Percentiles rank a stretch among this genome's conserved stretches.
Conservation (phyloP, 306 rosid species). For the Trifolium fragiferum region DNA sequence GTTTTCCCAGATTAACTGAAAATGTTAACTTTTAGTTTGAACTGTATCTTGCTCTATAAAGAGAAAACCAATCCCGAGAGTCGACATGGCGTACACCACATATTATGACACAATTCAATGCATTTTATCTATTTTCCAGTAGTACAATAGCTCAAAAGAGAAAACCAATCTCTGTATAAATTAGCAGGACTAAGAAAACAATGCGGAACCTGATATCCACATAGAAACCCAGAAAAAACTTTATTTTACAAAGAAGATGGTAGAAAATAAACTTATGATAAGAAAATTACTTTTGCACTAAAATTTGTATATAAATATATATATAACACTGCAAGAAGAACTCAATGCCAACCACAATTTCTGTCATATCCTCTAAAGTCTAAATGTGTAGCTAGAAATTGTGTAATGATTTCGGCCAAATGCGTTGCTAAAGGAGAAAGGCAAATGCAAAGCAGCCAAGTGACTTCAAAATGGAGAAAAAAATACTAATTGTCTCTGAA, state of each 20-base stretch:
- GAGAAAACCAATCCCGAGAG: not conserved
- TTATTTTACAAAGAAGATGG: no score
- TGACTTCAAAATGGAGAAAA: not conserved
- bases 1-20: not conserved
- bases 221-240: no score
- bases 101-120: no score
- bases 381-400: constrained; percentile 26
- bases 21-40: not conserved
- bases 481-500: not conserved
- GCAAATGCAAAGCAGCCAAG: constrained; percentile 20
- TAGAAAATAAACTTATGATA: not conserved
- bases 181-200: no score
- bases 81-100: no score
- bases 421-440: not conserved
- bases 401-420: not conserved
- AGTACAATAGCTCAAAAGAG: no score
- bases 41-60: no score
- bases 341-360: not conserved
- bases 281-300: not conserved
- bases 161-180: no score
- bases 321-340: not conserved
- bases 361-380: not conserved
- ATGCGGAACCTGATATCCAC: no score
- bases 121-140: no score
- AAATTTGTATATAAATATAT: not conserved